These are phyloP conservation scores for Chlamydomonas schloesseri DNA, from an alignment of 139 green algal genomes.

Conservation along the genomic window DNA sequence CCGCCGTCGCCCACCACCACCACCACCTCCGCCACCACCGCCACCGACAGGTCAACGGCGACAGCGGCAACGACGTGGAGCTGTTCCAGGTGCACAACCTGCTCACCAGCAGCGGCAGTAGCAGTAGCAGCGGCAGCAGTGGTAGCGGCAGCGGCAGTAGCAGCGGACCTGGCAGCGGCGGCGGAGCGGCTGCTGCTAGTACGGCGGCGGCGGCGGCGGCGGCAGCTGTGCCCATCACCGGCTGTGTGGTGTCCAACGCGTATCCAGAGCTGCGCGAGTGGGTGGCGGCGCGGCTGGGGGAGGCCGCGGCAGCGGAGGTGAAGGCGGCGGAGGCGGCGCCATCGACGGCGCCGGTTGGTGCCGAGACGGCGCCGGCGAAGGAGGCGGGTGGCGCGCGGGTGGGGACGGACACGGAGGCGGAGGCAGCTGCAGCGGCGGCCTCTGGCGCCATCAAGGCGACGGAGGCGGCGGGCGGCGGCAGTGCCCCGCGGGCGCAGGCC, in stretches of 20 bases:
- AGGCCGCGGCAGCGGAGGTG: neutral
- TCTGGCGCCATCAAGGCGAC: neutral
- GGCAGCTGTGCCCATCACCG: conserved; percentile 1
- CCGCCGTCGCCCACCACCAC: no score
- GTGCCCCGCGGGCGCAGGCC: no score
- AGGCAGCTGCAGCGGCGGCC: neutral
- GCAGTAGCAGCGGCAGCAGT: no score
- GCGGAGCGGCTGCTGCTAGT: no score
- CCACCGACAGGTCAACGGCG: conserved; percentile 93
- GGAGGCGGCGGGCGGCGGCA: neutral
- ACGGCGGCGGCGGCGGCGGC: no score
- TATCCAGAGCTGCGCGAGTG: conserved; percentile 86
- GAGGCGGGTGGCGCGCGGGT: neutral
- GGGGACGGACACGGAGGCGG: no score
- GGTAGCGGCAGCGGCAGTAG: no score
- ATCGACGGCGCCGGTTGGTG: no score
- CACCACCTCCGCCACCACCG: no score
- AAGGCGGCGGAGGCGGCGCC: neutral
- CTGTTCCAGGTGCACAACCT: conserved; percentile 80
- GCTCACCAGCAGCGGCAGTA: no score
- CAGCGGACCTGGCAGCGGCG: no score
- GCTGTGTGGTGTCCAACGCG: conserved; percentile 91
- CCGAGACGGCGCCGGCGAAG: no score
- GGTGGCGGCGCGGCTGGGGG: conserved; percentile 38
- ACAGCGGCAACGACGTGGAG: conserved; percentile 95